A percentile compares a stretch with the other conserved stretches of the same genome.
Conservation (phyloP, 495 filamentous ascomycete genomes). For the Penicillium paradoxum region DNA sequence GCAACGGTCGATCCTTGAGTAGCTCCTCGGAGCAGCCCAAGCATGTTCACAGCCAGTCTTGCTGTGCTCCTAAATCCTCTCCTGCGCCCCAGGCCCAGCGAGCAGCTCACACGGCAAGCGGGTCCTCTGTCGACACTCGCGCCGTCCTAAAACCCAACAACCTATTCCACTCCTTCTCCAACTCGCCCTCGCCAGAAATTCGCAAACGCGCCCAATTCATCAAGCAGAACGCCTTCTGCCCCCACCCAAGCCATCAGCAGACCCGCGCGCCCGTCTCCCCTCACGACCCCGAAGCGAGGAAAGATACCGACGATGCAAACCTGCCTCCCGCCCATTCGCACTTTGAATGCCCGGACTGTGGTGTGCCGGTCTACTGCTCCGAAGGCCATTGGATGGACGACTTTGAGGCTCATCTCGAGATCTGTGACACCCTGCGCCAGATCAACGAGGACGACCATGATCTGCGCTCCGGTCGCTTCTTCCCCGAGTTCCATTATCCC, state of each 20-base stretch:
- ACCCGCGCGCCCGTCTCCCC: constrained; percentile 57
- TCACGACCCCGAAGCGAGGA: constrained; percentile 56
- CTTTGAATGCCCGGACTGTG: constrained; percentile 96
- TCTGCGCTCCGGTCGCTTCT: constrained; percentile 79
- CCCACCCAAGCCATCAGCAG: constrained; percentile 76
- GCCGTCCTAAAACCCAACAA: constrained; percentile 68
- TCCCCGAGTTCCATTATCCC: constrained; percentile 91
- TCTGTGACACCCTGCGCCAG: constrained; percentile 85
- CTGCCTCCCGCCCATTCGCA: constrained; percentile 70
- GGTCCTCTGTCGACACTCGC: constrained; percentile 24
- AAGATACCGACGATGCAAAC: constrained; percentile 35
- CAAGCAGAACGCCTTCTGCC: constrained; percentile 84
- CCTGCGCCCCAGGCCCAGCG: constrained; percentile 21
- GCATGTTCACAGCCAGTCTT: constrained; percentile 3
- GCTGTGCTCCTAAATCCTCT: constrained; percentile 3
- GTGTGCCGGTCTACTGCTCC: constrained; percentile 87
- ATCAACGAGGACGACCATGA: constrained; percentile 99
- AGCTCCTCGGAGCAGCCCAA: constrained; percentile 16
- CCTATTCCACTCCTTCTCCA: constrained; percentile 86
- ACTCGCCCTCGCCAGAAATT: constrained; percentile 81
- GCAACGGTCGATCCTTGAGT: constrained; percentile 19
- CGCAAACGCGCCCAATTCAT: constrained; percentile 81
- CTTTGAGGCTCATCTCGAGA: constrained; percentile 84
- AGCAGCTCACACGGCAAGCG: constrained; percentile 24
- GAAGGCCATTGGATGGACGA: constrained; percentile 93